Evolutionary conservation across 2,329 filamentous ascomycete genomes (phyloP).

Genomic region (Calonectria leucothoes): DNA sequence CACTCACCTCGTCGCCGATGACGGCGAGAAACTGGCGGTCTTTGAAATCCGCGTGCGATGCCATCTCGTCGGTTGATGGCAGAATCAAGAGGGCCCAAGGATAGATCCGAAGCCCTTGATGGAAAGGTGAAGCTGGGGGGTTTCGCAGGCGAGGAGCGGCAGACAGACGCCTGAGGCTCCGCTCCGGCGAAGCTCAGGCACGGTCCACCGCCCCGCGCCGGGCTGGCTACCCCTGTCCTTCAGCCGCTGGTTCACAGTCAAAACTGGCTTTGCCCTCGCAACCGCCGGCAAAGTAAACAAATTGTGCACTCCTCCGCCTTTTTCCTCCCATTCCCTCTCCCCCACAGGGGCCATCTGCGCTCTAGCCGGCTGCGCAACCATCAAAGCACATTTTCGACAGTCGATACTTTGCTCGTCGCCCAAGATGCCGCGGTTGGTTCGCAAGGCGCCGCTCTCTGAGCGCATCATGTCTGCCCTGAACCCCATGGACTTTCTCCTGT

Average conservation of each 20-base stretch:
- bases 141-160: constrained; percentile 23
- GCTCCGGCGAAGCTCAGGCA: constrained; percentile 40
- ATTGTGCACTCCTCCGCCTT: constrained; percentile 14
- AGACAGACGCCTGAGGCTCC: constrained; percentile 38
- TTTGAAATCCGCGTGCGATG: constrained; percentile 72
- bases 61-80: constrained; percentile 49
- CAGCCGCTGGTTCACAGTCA: constrained; percentile 34
- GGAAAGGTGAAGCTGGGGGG: constrained; percentile 27
- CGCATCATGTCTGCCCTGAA: constrained; percentile 85
- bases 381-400: neutral
- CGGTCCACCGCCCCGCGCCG: constrained; percentile 37
- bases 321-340: constrained; percentile 4
- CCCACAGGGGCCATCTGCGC: constrained; percentile 2
- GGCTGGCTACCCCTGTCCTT: constrained; percentile 26
- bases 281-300: constrained; percentile 44
- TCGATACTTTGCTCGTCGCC: constrained; percentile 9
- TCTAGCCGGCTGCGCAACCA: constrained; percentile 4
- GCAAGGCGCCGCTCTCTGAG: constrained; percentile 81
- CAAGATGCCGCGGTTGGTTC: constrained; percentile 81
- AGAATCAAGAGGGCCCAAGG: constrained; percentile 3
- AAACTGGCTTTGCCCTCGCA: constrained; percentile 32
- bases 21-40: constrained; percentile 97
- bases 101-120: constrained; percentile 27
- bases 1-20: constrained; percentile 90
- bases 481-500: constrained; percentile 89